Evolutionary conservation across 2,329 filamentous ascomycete genomes (phyloP).

Genomic region (Akanthomyces lecanii): DNA sequence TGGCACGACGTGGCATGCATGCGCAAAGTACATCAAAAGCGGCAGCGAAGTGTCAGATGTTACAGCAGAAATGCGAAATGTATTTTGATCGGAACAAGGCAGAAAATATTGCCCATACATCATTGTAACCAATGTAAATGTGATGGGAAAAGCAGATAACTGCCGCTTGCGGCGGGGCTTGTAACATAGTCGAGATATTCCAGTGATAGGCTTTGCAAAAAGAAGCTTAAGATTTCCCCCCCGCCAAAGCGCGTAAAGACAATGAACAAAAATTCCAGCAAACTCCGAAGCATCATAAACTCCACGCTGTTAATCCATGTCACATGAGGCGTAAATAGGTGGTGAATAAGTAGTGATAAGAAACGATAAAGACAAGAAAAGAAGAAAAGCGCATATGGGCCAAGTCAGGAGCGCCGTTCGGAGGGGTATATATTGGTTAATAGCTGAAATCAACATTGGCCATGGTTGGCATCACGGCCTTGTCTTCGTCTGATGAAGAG

Average conservation of each 20-base stretch:
- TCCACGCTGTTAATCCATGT: conserved; percentile 14
- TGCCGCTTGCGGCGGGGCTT: not conserved
- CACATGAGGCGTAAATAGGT: conserved; percentile 9
- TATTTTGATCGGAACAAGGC: not conserved
- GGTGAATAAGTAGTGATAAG: conserved; percentile 2
- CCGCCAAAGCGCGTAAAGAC: not conserved
- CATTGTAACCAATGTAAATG: conserved; percentile 5
- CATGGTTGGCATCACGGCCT: conserved; percentile 45
- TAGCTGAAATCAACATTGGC: conserved; percentile 61
- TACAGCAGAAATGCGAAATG: not conserved
- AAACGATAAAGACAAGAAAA: conserved; percentile 13
- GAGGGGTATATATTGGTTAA: conserved; percentile 33
- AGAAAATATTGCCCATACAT: not conserved
- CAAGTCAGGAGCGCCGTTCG: not conserved
- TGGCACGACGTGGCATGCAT: not conserved
- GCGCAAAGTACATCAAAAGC: not conserved
- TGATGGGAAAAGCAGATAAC: not conserved
- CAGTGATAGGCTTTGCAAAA: not conserved
- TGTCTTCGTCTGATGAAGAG: conserved; percentile 47
- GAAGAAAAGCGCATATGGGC: conserved; percentile 14
- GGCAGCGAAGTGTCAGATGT: not conserved
- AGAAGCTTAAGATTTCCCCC: not conserved
- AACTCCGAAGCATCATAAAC: conserved; percentile 16
- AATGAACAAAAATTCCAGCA: not conserved
- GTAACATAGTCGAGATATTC: not conserved